Conservation (phyloP, 257 asterid genomes). For the Petunia axillaris region DNA sequence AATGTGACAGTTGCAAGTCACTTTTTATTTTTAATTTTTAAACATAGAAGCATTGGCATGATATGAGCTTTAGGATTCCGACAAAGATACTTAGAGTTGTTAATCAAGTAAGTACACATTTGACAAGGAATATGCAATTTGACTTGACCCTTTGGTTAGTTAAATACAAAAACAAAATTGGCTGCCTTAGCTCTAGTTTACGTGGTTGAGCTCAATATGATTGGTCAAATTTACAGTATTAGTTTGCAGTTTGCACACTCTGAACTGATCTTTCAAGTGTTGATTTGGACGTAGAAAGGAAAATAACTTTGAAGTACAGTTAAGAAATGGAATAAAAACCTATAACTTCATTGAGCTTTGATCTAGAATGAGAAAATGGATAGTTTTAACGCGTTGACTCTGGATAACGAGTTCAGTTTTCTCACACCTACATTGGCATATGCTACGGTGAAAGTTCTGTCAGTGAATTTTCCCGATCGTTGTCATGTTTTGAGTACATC, state of each 20-base stretch:
- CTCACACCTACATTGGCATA: neutral
- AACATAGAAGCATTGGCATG: slow-evolving; percentile 5
- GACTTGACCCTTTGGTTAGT: neutral
- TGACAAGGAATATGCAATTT: slow-evolving; percentile 5
- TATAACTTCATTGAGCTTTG: neutral
- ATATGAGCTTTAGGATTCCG: neutral
- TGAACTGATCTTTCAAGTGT: neutral
- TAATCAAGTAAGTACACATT: neutral
- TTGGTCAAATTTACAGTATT: neutral
- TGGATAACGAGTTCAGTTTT: neutral
- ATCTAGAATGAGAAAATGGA: neutral
- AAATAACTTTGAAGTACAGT: neutral
- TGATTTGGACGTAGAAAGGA: neutral
- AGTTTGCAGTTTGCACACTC: slow-evolving; percentile 6
- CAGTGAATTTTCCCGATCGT: neutral
- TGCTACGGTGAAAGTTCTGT: neutral
- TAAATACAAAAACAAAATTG: neutral
- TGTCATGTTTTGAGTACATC: neutral
- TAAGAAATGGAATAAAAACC: neutral
- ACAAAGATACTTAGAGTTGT: neutral
- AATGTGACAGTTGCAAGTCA: neutral
- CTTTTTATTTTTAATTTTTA: neutral
- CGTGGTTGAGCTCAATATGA: neutral
- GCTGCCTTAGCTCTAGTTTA: neutral
- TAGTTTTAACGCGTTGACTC: neutral